Base-by-base conservation (phyloP, 2,329 filamentous ascomycete species). In the Macroventuria anomochaeta region DNA sequence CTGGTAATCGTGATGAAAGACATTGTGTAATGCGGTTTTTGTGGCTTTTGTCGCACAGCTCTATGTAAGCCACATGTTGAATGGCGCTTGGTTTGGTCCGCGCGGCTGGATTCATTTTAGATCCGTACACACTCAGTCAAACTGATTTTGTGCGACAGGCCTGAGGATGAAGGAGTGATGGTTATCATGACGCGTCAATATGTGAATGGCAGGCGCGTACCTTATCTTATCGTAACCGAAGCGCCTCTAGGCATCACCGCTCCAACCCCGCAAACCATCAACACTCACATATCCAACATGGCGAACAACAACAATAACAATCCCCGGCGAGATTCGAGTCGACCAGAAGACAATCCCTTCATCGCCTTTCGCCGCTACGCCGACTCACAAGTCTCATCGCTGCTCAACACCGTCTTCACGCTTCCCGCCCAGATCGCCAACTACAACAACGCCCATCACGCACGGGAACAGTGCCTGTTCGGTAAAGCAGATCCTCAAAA, bases 341-440 rank as follows among this genome's bases (percentile, higher is more conserved):
- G 58, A 28, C 57, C 54, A 28, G 69, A 72, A 54, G 60, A 70
- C 50, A 85, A 85, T 55, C 83, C 84, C 1, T 86, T 87, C 70
- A 79, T 85, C 50, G 76, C 80, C 25, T 86, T 87, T 73, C 84
- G 85, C 61, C 82, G 81, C 57, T 85, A 83, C 67, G 82, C 84
- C 50, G 84, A 87, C 62, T 79, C 81, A 39, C 81, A 83, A 51
- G 78, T 86, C 61, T 80, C 78, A 7, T 80, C 79, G 13, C 70
- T 87, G 44, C 70, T 86, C 49, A 80, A 81, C 57, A 78, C 78
- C 15, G 72, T 85, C 47, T 80, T 81, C 51, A 76, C 79, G 23
- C 69, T 72, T 12, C 67, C 70, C 28, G 64, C 63, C 33, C 69
- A 63, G 23, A 64, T 73, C 37, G 65, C 62, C n/a, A 65, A 64